Base-by-base conservation (phyloP, 2,329 filamentous ascomycete species). In the Basipetospora chlamydospora region DNA sequence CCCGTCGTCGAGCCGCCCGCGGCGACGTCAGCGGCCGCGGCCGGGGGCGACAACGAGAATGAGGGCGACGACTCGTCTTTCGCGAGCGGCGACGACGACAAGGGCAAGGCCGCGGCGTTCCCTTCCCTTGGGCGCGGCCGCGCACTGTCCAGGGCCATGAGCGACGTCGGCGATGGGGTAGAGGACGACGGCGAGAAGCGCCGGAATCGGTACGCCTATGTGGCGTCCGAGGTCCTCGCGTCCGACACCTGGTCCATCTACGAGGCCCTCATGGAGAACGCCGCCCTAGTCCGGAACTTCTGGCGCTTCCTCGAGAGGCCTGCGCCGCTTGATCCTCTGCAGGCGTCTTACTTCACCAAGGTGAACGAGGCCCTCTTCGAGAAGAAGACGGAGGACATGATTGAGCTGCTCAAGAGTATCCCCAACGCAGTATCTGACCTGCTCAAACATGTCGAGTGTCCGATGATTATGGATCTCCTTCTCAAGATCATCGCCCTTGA, bases 291-390 rank as follows among this genome's bases (percentile, higher is more conserved):
- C 47, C 75, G 76, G 49, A 73, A 80, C 45, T 96, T 98, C 57
- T 98, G 90, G 90, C 66, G 75, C 33, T 98, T 95, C 56, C 60
- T 98, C 47, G 80, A 80, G 53, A 73, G 78, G 38, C 73, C 83
- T n/a, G 72, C 84, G 9, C 84, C 88, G 3, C 70, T 98, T 38
- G 88, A 96, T 54, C 82, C 88, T 26, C 70, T 95, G 5, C 88
- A 96, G 59, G 88, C 90, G 13, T 87, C 87, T 51, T 98, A 98
- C 56, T 98, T 98, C 55, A 95, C 88, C 38, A 98, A 96, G 55
- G 87, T 98, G 52, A 96, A 96, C 57, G 90, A 98, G 61, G 82
- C 85, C n/a, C 63, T 98, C 15, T 80, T 98, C 39, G 90, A 96
- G 56, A 92, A 90, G 61, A 96, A 96, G 69, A 95, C 92, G 5